Conservation (phyloP, 164 flowering plant genomes). For the Annona cherimola region DNA sequence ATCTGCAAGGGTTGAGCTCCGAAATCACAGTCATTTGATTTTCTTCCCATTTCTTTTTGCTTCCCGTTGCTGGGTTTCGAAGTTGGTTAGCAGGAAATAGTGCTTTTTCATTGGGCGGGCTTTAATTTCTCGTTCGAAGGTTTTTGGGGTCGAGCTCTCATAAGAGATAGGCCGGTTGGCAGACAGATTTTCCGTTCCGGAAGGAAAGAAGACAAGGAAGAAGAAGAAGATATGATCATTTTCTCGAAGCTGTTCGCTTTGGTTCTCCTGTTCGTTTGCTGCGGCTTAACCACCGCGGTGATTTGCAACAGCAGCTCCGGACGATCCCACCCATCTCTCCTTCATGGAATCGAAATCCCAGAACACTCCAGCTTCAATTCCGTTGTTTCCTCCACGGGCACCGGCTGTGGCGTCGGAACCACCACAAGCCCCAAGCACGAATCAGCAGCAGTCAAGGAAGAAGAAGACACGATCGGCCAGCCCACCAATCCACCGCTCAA, state of each 20-base stretch:
- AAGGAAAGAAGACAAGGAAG: conserved; percentile 2
- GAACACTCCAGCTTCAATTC: conserved; percentile 49
- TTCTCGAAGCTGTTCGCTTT: conserved; percentile 7
- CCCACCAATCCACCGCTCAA: conserved; percentile 27
- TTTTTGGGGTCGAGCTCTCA: neutral
- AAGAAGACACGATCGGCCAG: neutral
- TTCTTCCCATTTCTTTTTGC: neutral
- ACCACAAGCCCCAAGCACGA: conserved; percentile 5
- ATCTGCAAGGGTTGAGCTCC: neutral
- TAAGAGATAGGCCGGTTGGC: neutral
- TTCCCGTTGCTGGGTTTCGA: neutral
- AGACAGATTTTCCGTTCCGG: neutral
- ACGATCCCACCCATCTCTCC: conserved; percentile 27
- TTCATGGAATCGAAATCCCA: conserved; percentile 51
- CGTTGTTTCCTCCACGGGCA: conserved; percentile 27
- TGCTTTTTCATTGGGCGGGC: too few species aligned
- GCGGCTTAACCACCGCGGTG: conserved; percentile 14
- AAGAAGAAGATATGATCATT: conserved; percentile 22
- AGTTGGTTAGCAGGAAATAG: neutral
- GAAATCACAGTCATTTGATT: neutral
- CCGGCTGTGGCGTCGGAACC: conserved; percentile 26
- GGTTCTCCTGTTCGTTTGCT: conserved; percentile 19
- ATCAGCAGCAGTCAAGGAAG: conserved; percentile 1
- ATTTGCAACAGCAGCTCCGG: conserved; percentile 10
- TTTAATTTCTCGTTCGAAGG: neutral